Base-by-base conservation (phyloP, 2,329 filamentous ascomycete genomes). In the Venturiaceae sp. region DNA sequence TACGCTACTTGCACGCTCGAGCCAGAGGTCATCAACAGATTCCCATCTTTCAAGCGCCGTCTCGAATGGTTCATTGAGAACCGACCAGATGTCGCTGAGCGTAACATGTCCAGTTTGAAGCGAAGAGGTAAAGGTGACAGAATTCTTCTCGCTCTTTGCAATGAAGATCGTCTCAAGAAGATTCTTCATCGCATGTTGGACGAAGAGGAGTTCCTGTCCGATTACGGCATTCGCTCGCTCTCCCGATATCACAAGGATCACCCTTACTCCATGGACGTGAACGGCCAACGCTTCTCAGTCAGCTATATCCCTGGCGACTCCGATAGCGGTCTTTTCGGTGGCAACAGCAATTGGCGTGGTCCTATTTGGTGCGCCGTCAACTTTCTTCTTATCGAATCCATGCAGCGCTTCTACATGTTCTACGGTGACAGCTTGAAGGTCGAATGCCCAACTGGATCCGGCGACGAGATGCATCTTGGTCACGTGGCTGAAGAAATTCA, bases 331-430 rank as follows among this genome's bases (percentile, higher is more conserved):
- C 81, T 97, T 5, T 97, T 97, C 67, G 92, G 92, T 57, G 92
- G 92, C 64, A 97, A 97, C 80, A 96, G 91, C 72, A 97, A 97
- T 74, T 97, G 92, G 92, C 84, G 92, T 75, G 92, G 77, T 0
- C 92, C 94, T 0, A 92, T 96, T 65, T 97, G 92, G 92, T 80
- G 96, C 53, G 94, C 90, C 62, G 91, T 96, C 75, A 97, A 97
- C 74, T 96, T 96, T 75, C 75, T 97, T 57, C 81, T 97, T 14
- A 87, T 97, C 41, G 92, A 97, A 72, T 92, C 92, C 6, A 81
- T 96, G n/a, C 88, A 96, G 66, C 83, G 92, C 33, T 97, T 95
- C 78, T 95, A 90, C 76, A 87, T 97, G 74, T 97, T 96, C 78
- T 96, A 97, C 68, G 92, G 92, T 61, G 87, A 88, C 60, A 82